Percentiles rank a stretch among this genome's conserved stretches.
phyloP scores from a whole-genome alignment of 495 filamentous ascomycete genomes.

The Neurospora sp. region DNA sequence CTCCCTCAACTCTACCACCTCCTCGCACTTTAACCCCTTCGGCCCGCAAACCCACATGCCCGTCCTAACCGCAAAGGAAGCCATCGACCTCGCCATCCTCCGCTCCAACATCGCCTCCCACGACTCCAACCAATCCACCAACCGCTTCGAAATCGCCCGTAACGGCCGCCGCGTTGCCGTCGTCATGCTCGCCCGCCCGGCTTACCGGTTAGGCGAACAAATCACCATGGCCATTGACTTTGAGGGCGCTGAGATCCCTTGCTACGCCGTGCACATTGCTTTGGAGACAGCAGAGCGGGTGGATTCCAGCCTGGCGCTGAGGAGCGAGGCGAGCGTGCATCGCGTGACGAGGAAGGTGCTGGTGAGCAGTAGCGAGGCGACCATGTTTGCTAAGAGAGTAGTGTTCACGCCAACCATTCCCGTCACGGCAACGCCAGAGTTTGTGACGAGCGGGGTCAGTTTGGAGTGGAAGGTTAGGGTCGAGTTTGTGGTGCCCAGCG shows the following conservation, averaged over 20 bases:
- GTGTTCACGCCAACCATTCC: slow-evolving; percentile 78
- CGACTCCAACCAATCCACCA: slow-evolving; percentile 55
- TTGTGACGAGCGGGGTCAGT: slow-evolving; percentile 76
- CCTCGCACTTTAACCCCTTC: slow-evolving; percentile 2
- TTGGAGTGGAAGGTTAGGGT: slow-evolving; percentile 78
- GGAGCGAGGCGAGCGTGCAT: slow-evolving; percentile 71
- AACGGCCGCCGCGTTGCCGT: slow-evolving; percentile 77
- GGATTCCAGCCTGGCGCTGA: slow-evolving; percentile 66
- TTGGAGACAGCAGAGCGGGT: slow-evolving; percentile 75
- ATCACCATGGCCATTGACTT: slow-evolving; percentile 80
- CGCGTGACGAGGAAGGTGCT: slow-evolving; percentile 76
- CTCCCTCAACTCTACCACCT: slow-evolving; percentile 22
- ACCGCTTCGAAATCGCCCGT: slow-evolving; percentile 89
- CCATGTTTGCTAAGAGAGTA: slow-evolving; percentile 65
- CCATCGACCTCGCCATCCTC: slow-evolving; percentile 84
- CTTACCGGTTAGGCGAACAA: slow-evolving; percentile 82
- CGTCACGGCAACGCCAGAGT: slow-evolving; percentile 68
- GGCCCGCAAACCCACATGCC: slow-evolving; percentile 11
- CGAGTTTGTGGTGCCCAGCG: slow-evolving; percentile 69
- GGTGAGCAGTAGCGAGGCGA: slow-evolving; percentile 65
- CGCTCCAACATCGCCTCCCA: slow-evolving; percentile 51
- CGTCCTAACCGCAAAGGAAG: slow-evolving; percentile 58
- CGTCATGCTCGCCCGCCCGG: slow-evolving; percentile 78
- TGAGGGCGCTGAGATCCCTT: slow-evolving; percentile 56
- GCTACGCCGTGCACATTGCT: slow-evolving; percentile 66